Conservation (phyloP, 2,329 filamentous ascomycete species). For the Orbilia quercus region DNA sequence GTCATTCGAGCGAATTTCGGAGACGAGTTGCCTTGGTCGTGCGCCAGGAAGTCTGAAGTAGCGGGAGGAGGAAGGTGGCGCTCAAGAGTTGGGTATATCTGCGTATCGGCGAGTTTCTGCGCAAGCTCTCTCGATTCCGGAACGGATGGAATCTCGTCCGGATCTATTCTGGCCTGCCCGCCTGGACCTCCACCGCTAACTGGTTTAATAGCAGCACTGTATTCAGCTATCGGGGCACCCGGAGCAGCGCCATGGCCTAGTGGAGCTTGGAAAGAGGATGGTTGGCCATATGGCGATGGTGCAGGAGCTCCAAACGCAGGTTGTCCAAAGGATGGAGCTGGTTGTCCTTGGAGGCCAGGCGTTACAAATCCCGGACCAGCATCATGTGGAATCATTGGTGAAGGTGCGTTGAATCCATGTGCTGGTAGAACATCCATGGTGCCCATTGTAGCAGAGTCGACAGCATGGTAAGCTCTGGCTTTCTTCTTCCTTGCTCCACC, state of each 20-base stretch:
- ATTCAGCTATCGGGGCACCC: constrained; percentile 59
- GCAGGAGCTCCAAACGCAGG: constrained; percentile 66
- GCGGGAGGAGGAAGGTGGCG: constrained; percentile 90
- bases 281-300: constrained; percentile 63
- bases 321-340: constrained; percentile 61
- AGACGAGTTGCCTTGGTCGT: constrained; percentile 94
- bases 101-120: constrained; percentile 83
- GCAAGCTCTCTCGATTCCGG: constrained; percentile 83
- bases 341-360: constrained; percentile 44
- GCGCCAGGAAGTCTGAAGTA: constrained; percentile 87
- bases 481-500: constrained; percentile 81
- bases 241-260: constrained; percentile 63
- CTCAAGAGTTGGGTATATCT: constrained; percentile 95
- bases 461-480: constrained; percentile 87
- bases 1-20: constrained; percentile 93
- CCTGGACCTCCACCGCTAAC: constrained; percentile 68
- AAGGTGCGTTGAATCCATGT: constrained; percentile 58
- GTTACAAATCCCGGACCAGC: constrained; percentile 44
- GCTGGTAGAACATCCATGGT: constrained; percentile 64
- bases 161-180: constrained; percentile 79
- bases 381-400: constrained; percentile 47
- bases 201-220: constrained; percentile 61
- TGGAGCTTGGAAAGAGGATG: constrained; percentile 54
- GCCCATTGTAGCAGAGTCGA: constrained; percentile 73
- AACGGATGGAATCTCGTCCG: constrained; percentile 92